Evolutionary conservation across 225 moss, liverwort and hornwort genomes (phyloP), one percentile per base, ranked within the genome.

Genomic region (Takakia lepidozioides): DNA sequence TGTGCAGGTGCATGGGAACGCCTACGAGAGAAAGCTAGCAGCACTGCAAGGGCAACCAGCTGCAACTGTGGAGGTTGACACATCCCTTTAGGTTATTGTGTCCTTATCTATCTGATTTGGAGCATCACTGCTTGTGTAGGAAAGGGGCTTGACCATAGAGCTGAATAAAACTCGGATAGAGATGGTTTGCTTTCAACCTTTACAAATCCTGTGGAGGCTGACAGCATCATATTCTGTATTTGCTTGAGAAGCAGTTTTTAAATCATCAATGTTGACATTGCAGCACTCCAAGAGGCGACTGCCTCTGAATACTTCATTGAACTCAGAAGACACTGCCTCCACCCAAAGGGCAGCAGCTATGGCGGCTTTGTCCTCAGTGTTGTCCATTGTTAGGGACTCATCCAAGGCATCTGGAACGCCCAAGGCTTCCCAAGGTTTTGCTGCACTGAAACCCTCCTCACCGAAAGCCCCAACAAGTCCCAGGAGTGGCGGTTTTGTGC

Each of bases 261-360:
- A n/a, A n/a, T n/a, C n/a, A n/a, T n/a, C n/a, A n/a, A n/a, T n/a
- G n/a, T n/a, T n/a, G n/a, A n/a, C n/a, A 16, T 41, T 62, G 40
- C 77, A 85, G 85, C 70, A 69, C 36, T 41, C 53, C 15, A 74
- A 79, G 54, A 66, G 66, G 66, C 69, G 59, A 27, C 73, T 70
- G 3, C 66, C 73, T 27, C 56, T 69, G 41, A 79, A 73, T 63
- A 51, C 73, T 49, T 73, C 78, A 47, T 62, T 48, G 44, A 69
- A 73, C 26, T 51, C 78, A 27, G 66, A 63, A 56, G 81, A 78
- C 58, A 47, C 44, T 19, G n/a, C n/a, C n/a, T 74, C 72, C 15
- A 98, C 90, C 46, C 95, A 98, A 73, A 65, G 95, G 61, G 86
- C 84, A 82, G 65, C 76, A 35, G 93, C 93, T 24, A 88, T 93